A percentile compares a stretch with the other conserved stretches of the same genome.
Evolutionary conservation across 805 yeast genomes (phyloP).

Genomic region (Candida ortonii): DNA sequence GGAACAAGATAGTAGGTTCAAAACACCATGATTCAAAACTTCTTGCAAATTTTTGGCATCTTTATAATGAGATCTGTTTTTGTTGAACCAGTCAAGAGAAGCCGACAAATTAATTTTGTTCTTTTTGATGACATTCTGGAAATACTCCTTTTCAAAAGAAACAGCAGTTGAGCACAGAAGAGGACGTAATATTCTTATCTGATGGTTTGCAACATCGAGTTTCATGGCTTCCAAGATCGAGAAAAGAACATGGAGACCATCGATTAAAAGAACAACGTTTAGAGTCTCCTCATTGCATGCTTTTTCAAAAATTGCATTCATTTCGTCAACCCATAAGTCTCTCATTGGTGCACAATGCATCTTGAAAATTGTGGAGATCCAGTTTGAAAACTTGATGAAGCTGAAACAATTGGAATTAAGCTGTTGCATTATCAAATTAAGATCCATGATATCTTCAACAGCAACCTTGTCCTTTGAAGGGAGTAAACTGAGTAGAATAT

Average conservation of each 20-base stretch:
- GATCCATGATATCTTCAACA: conserved; percentile 71
- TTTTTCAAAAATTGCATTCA: conserved; percentile 57
- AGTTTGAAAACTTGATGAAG: conserved; percentile 63
- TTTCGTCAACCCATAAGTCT: conserved; percentile 82
- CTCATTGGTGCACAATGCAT: conserved; percentile 96
- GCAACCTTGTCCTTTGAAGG: conserved; percentile 71
- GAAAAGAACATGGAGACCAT: conserved; percentile 74
- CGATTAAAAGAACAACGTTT: conserved; percentile 50
- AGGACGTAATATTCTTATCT: conserved; percentile 81
- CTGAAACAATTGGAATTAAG: conserved; percentile 67
- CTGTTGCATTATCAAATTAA: conserved; percentile 74
- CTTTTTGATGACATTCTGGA: conserved; percentile 48
- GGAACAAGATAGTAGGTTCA: conserved; percentile 69
- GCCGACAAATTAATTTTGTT: conserved; percentile 58
- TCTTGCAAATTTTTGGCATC: conserved; percentile 25
- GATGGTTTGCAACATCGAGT: conserved; percentile 92
- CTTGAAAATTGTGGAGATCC: conserved; percentile 77
- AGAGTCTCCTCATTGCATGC: conserved; percentile 31
- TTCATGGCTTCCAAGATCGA: conserved; percentile 92
- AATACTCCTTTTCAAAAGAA: conserved; percentile 85
- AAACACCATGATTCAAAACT: conserved; percentile 48
- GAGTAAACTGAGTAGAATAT: conserved; percentile 67
- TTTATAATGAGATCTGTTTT: conserved; percentile 25
- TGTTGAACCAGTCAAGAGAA: conserved; percentile 65
- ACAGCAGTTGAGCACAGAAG: conserved; percentile 82